These are phyloP conservation scores for Abrus pulchellus DNA, from an alignment of 306 rosid species.

Conservation along the genomic window DNA sequence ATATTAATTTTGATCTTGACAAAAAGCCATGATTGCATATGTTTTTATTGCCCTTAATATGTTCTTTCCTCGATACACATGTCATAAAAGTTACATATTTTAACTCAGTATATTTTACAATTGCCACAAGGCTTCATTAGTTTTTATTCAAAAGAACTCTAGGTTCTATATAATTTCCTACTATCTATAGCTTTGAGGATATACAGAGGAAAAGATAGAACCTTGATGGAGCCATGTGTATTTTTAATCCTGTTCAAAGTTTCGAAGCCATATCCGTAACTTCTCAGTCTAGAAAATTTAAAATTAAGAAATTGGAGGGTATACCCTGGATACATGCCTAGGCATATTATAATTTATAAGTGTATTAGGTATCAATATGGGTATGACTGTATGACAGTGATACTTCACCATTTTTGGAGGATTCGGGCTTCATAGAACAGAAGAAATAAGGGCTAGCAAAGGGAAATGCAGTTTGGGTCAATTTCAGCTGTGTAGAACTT, in stretches of 20 bases:
- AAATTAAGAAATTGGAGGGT: not conserved
- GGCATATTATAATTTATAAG: not conserved
- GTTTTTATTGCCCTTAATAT: not conserved
- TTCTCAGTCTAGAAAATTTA: not conserved
- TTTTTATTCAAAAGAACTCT: not conserved
- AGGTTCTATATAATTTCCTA: not conserved
- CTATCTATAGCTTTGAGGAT: not conserved
- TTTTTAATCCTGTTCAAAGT: not conserved
- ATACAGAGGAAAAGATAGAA: not conserved
- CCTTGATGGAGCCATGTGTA: not conserved
- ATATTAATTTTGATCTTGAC: not conserved
- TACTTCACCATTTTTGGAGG: not conserved
- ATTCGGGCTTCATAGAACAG: not conserved
- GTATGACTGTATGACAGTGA: not conserved
- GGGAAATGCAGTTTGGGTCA: not conserved
- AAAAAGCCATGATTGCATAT: not conserved
- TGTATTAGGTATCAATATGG: too few species aligned
- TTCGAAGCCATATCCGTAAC: not conserved
- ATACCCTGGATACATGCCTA: not conserved
- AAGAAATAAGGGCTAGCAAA: not conserved
- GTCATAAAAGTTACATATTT: not conserved
- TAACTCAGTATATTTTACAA: not conserved
- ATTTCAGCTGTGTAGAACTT: not conserved
- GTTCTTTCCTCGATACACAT: not conserved
- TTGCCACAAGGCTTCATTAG: not conserved